Evolutionary conservation across 345 rosid genomes (phyloP).

Genomic region (Boechera retrofracta): DNA sequence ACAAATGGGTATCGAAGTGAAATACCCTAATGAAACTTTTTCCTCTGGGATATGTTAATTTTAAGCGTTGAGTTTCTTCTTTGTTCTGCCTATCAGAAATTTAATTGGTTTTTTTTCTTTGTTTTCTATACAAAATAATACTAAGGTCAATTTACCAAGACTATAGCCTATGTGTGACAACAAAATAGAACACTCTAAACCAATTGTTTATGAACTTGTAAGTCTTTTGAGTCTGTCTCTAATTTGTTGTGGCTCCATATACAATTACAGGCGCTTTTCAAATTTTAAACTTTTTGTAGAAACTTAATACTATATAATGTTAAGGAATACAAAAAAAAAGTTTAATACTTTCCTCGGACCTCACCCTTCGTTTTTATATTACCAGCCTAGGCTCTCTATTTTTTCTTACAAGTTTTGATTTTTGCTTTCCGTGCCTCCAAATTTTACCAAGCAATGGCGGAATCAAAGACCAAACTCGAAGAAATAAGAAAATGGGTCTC

Average conservation of each 20-base stretch:
- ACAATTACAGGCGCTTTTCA: no score
- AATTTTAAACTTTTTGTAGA: no score
- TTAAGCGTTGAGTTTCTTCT: background rate
- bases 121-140: background rate
- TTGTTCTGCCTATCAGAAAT: background rate
- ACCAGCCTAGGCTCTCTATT: no score
- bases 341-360: no score
- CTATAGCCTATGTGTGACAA: background rate
- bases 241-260: no score
- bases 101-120: background rate
- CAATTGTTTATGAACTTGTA: no score
- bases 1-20: constrained; percentile 36
- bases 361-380: no score
- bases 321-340: no score
- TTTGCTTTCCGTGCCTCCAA: background rate
- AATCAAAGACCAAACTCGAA: constrained; percentile 55
- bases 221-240: no score
- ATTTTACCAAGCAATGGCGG: constrained; percentile 54
- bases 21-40: constrained; percentile 26
- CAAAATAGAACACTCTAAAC: background rate
- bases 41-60: background rate
- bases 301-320: no score
- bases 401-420: no score
- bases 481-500: constrained; percentile 73
- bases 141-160: background rate